These are phyloP conservation scores for Brassica balearica DNA, from an alignment of 441 rosid genomes.

Conservation along the genomic window DNA sequence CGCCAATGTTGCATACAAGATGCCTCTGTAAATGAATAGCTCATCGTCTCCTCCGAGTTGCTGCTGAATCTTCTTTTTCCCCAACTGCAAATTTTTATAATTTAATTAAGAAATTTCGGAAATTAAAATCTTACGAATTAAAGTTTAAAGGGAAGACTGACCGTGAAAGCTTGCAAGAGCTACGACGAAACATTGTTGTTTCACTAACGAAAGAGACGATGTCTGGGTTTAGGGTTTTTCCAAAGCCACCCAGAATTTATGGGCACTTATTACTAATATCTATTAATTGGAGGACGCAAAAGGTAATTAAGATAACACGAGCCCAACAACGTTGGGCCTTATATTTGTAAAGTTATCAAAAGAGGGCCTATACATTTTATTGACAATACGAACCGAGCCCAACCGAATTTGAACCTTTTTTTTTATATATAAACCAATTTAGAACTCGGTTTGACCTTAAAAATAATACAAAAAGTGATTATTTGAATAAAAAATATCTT, in stretches of 20 bases:
- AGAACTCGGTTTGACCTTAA: not conserved
- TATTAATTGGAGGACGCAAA: not conserved
- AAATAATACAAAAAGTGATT: not conserved
- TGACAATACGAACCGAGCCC: not conserved
- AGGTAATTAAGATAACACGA: not conserved
- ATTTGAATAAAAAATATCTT: not conserved
- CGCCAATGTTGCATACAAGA: conserved; percentile 12
- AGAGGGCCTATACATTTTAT: not conserved
- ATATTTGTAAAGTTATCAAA: not conserved
- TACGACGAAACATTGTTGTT: not conserved
- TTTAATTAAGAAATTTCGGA: not conserved
- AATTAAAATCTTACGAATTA: not conserved
- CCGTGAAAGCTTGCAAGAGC: not conserved
- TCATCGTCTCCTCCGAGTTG: not conserved
- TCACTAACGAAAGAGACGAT: not conserved
- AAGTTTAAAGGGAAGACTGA: not conserved
- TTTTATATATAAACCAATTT: not conserved
- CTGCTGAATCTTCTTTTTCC: conserved; percentile 4
- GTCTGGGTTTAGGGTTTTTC: not conserved
- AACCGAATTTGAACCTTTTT: not conserved
- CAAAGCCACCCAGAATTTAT: not conserved
- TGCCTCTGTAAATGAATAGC: not conserved
- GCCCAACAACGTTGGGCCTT: not conserved
- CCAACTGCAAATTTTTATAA: not conserved
- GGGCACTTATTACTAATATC: not conserved